Conservation (phyloP, 2,329 filamentous ascomycete species). For the Emericellopsis atlantica region DNA sequence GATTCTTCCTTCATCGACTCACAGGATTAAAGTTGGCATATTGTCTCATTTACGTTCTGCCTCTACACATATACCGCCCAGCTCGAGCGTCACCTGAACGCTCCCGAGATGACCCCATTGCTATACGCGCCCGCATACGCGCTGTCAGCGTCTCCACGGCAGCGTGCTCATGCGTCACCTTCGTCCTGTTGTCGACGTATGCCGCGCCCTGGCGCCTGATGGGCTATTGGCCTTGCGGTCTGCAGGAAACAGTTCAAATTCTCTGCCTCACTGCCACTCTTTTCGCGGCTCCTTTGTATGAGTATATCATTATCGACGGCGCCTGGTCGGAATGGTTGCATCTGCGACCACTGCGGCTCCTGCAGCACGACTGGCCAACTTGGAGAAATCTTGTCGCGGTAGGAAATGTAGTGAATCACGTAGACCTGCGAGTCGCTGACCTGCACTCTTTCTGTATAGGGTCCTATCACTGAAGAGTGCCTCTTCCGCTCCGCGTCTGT, state of each 20-base stretch:
- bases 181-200: slow-evolving; percentile 44
- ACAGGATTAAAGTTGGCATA: slow-evolving; percentile 48
- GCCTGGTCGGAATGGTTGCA: slow-evolving; percentile 53
- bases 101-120: slow-evolving; percentile 76
- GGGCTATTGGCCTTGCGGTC: slow-evolving; percentile 68
- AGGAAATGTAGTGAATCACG: slow-evolving; percentile 16
- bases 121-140: slow-evolving; percentile 76
- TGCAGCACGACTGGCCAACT: slow-evolving; percentile 61
- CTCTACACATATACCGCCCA: slow-evolving; percentile 72
- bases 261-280: slow-evolving; percentile 65
- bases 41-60: slow-evolving; percentile 79
- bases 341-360: slow-evolving; percentile 39
- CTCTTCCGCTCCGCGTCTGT: slow-evolving; percentile 84
- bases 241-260: slow-evolving; percentile 48
- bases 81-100: slow-evolving; percentile 70
- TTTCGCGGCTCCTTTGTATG: slow-evolving; percentile 77
- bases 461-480: slow-evolving; percentile 83
- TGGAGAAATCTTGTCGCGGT: slow-evolving; percentile 85
- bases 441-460: slow-evolving; percentile 29
- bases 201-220: slow-evolving; percentile 50
- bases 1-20: background rate
- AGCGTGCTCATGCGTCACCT: slow-evolving; percentile 52
- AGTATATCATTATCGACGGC: slow-evolving; percentile 61
- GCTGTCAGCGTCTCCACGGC: slow-evolving; percentile 68
- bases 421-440: background rate